Conservation (phyloP, 768 basidiomycete genomes). For the Favolaschia claudopus region DNA sequence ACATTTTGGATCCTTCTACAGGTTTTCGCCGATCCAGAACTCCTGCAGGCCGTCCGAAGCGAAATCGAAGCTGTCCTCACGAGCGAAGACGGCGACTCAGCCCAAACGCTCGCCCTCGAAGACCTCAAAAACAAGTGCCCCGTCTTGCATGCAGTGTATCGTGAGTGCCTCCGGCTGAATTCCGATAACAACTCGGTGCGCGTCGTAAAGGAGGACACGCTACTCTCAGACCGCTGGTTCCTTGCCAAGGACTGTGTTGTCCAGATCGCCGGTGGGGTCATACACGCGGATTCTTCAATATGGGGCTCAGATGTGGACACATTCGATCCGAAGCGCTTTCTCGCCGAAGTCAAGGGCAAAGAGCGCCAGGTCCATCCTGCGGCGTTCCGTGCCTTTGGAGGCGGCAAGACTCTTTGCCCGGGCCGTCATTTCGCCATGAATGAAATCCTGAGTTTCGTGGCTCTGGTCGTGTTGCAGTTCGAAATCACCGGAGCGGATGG, state of each 20-base stretch:
- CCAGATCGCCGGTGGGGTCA: conserved; percentile 25
- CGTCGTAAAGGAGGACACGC: conserved; percentile 16
- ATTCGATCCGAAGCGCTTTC: conserved; percentile 19
- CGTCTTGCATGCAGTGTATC: conserved; percentile 14
- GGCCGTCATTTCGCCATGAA: conserved; percentile 24
- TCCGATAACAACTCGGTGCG: conserved; percentile 23
- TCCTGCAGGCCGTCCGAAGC: conserved; percentile 13
- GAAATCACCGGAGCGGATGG: conserved; percentile 1
- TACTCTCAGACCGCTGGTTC: conserved; percentile 14
- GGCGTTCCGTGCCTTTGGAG: conserved; percentile 24
- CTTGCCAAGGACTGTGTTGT: conserved; percentile 11
- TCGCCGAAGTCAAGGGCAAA: neutral
- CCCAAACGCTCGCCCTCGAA: too few species aligned
- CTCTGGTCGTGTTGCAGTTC: conserved; percentile 19
- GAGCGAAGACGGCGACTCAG: neutral
- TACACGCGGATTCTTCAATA: conserved; percentile 17
- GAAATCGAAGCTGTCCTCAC: conserved; percentile 2
- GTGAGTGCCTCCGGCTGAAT: conserved; percentile 22
- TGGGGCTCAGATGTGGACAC: conserved; percentile 18
- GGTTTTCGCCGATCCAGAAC: conserved; percentile 9
- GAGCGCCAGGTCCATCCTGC: conserved; percentile 21
- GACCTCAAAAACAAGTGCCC: conserved; percentile 19
- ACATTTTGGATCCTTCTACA: conserved; percentile 23
- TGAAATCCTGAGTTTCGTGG: conserved; percentile 19
- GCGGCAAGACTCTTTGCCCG: conserved; percentile 25